Percentiles rank a stretch among this genome's conserved stretches.
Conservation (phyloP, 2,329 filamentous ascomycete species). For the Ascochyta pisi region DNA sequence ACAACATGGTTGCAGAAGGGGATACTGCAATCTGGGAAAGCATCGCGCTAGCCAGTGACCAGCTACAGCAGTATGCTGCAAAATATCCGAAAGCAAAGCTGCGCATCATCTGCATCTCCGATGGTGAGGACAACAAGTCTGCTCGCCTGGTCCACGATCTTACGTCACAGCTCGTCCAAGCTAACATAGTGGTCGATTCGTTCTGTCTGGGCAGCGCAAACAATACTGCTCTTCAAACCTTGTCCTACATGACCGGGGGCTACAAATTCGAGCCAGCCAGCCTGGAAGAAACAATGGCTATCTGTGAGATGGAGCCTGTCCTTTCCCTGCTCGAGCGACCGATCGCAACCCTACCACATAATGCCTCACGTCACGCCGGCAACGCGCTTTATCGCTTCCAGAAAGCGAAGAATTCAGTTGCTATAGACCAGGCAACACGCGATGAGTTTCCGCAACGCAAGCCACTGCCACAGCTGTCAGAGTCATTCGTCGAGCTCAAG, state of each 20-base stretch:
- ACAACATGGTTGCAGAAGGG: slow-evolving; percentile 35
- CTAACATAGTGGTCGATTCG: slow-evolving; percentile 45
- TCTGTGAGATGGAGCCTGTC: slow-evolving; percentile 50
- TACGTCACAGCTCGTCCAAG: slow-evolving; percentile 27
- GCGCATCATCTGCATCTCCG: slow-evolving; percentile 49
- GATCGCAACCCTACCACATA: slow-evolving; percentile 14
- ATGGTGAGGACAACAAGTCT: slow-evolving; percentile 48
- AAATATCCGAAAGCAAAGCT: slow-evolving; percentile 46
- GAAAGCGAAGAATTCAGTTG: not conserved
- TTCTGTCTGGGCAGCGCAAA: slow-evolving; percentile 41
- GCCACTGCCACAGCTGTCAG: slow-evolving; percentile 36
- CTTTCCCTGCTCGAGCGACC: slow-evolving; percentile 45
- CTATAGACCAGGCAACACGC: slow-evolving; percentile 32
- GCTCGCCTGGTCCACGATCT: slow-evolving; percentile 26
- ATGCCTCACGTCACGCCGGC: not conserved
- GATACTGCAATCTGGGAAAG: slow-evolving; percentile 50
- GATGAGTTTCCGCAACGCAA: slow-evolving; percentile 43
- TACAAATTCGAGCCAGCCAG: slow-evolving; percentile 47
- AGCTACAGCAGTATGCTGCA: slow-evolving; percentile 36
- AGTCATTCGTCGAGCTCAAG: slow-evolving; percentile 18
- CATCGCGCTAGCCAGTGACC: slow-evolving; percentile 42
- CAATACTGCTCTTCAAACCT: slow-evolving; percentile 34
- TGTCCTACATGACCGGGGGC: slow-evolving; percentile 44
- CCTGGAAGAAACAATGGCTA: slow-evolving; percentile 45
- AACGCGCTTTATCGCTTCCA: slow-evolving; percentile 19